A percentile compares a stretch with the other conserved stretches of the same genome.
phyloP scores from a whole-genome alignment of 1,284 basidiomycete genomes.

The Marasmius oreades region DNA sequence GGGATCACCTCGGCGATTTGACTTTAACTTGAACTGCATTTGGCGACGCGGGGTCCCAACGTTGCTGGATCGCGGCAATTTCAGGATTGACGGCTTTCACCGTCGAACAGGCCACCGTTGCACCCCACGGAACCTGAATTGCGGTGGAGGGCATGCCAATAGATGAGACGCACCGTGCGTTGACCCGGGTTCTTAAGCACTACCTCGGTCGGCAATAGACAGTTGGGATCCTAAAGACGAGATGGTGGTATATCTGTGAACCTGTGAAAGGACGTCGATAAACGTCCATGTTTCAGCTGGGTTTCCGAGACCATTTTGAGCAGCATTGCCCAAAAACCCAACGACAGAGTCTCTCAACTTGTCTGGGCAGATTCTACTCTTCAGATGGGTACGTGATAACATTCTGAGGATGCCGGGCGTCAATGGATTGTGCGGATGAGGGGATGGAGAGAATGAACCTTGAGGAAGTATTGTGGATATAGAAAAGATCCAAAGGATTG shows the following conservation, averaged over 20 bases:
- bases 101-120: constrained; percentile 48
- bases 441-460: constrained; percentile 33
- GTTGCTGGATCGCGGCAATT: constrained; percentile 64
- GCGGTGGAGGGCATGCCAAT: constrained; percentile 64
- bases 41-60: constrained; percentile 64
- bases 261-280: background rate
- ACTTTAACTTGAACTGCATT: constrained; percentile 58
- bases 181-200: no score
- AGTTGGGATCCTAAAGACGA: constrained; percentile 48
- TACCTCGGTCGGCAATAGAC: constrained; percentile 66
- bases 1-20: constrained; percentile 61
- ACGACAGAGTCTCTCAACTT: constrained; percentile 64
- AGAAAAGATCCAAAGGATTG: no score
- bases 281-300: constrained; percentile 31
- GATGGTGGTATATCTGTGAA: constrained; percentile 2
- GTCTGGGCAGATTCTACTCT: constrained; percentile 44
- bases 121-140: constrained; percentile 57
- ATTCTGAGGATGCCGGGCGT: constrained; percentile 37
- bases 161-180: constrained; percentile 62
- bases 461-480: no score
- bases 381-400: constrained; percentile 60
- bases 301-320: constrained; percentile 47
- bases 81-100: constrained; percentile 61
- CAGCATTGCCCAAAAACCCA: constrained; percentile 61
- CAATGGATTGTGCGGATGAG: constrained; percentile 5